Conservation (phyloP, 2,329 filamentous ascomycete genomes). For the Aspergillus clavatus region DNA sequence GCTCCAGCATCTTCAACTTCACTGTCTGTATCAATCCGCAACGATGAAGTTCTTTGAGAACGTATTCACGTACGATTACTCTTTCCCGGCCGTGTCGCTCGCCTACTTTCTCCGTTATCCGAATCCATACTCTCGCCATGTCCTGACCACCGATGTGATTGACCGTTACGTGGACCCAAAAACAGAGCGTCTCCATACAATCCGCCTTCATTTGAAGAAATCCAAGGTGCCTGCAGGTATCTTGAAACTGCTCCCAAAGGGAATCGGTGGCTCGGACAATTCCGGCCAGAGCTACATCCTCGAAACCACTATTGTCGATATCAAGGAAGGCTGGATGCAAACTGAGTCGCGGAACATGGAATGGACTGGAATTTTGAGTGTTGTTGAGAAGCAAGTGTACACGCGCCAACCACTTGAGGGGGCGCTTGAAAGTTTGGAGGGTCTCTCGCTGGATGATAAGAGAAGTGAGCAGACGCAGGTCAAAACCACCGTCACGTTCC, state of each 20-base stretch:
- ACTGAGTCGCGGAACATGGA: slow-evolving; percentile 62
- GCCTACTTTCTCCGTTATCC: slow-evolving; percentile 67
- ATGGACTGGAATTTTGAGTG: slow-evolving; percentile 61
- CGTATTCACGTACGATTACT: slow-evolving; percentile 59
- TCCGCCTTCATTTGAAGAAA: slow-evolving; percentile 58
- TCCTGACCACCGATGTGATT: slow-evolving; percentile 63
- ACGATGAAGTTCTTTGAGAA: slow-evolving; percentile 52
- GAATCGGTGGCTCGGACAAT: slow-evolving; percentile 53
- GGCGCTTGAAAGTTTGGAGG: slow-evolving; percentile 18
- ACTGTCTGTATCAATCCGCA: slow-evolving; percentile 19
- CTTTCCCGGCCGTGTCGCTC: slow-evolving; percentile 61
- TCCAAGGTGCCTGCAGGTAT: slow-evolving; percentile 59
- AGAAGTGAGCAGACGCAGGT: slow-evolving; percentile 51
- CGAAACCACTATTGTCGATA: slow-evolving; percentile 58
- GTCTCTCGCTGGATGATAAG: slow-evolving; percentile 34
- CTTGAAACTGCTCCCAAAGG: slow-evolving; percentile 57
- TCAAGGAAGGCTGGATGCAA: slow-evolving; percentile 61
- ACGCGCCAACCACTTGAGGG: slow-evolving; percentile 39
- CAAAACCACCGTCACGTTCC: slow-evolving; percentile 57
- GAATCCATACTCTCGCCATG: slow-evolving; percentile 62
- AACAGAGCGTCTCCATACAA: slow-evolving; percentile 57
- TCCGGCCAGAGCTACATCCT: slow-evolving; percentile 60
- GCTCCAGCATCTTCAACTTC: neutral
- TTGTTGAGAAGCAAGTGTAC: slow-evolving; percentile 58
- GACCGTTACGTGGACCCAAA: slow-evolving; percentile 56